A percentile compares a stretch with the other conserved stretches of the same genome.
Evolutionary conservation across 257 asterid species (phyloP).

Genomic region (Oldenlandia corymbosa): DNA sequence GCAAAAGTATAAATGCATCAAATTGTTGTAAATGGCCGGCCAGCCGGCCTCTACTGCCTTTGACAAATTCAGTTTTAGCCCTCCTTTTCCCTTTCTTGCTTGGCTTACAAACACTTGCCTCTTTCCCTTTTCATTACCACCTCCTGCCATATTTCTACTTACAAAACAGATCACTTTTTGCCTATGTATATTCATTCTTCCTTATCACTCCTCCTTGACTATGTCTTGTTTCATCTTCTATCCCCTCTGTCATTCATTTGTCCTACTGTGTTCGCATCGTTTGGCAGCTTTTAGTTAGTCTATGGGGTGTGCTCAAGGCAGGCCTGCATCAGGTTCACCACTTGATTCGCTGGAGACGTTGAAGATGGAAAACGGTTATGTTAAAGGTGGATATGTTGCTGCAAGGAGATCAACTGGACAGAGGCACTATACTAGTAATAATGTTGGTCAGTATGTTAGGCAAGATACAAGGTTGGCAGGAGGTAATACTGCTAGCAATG

Average conservation of each 20-base stretch:
- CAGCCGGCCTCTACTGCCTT: constrained; percentile 22
- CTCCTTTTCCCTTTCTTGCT: not conserved
- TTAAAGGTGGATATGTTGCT: constrained; percentile 6
- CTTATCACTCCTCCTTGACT: constrained; percentile 20
- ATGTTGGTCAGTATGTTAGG: constrained; percentile 11
- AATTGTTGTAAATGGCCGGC: constrained; percentile 22
- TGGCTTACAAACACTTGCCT: constrained; percentile 13
- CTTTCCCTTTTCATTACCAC: not conserved
- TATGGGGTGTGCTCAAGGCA: constrained; percentile 57
- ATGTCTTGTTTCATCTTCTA: constrained; percentile 8
- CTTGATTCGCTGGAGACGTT: constrained; percentile 37
- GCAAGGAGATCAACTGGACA: constrained; percentile 45
- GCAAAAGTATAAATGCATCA: constrained; percentile 6
- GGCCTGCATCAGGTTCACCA: constrained; percentile 38
- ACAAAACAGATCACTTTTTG: constrained; percentile 9
- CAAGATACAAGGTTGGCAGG: constrained; percentile 25
- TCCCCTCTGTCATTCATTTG: constrained; percentile 8
- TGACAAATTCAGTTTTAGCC: constrained; percentile 12
- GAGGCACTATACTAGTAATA: constrained; percentile 21
- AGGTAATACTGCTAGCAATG: constrained; percentile 10
- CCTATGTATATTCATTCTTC: constrained; percentile 35
- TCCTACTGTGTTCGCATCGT: not conserved
- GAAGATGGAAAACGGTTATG: constrained; percentile 25
- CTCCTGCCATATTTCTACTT: constrained; percentile 33
- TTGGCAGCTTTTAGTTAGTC: constrained; percentile 2